Conservation (phyloP, 768 basidiomycete genomes). For the Suillus americanus region DNA sequence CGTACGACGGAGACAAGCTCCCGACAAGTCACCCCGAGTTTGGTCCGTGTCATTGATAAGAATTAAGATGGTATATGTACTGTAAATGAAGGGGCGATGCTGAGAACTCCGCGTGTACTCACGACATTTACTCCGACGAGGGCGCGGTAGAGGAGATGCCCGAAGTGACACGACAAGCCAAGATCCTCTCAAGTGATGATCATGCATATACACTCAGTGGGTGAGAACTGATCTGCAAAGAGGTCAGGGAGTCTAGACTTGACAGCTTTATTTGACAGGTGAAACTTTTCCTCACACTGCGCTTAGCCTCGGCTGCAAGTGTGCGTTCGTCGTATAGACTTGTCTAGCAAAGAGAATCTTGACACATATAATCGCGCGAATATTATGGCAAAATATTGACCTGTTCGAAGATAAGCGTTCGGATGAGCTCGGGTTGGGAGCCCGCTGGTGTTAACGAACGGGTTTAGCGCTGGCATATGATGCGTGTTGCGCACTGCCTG, state of each 20-base stretch:
- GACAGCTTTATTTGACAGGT: background rate
- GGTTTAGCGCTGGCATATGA: background rate
- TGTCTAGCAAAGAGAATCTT: background rate
- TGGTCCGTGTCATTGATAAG: background rate
- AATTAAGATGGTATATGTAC: background rate
- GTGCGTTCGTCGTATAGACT: background rate
- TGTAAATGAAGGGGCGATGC: background rate
- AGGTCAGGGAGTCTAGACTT: background rate
- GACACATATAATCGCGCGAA: background rate
- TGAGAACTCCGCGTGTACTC: background rate
- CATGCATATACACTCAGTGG: background rate
- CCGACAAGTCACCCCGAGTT: background rate
- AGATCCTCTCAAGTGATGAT: background rate
- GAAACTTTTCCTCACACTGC: background rate
- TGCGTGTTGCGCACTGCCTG: background rate
- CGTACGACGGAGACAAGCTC: background rate
- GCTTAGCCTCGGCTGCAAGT: too few relatives aligned
- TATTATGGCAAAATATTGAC: background rate
- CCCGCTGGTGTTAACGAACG: background rate
- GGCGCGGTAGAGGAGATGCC: background rate
- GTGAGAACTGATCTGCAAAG: slow-evolving; percentile 10
- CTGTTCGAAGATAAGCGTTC: slow-evolving; percentile 15
- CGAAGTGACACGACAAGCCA: background rate
- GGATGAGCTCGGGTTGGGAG: slow-evolving; percentile 19
- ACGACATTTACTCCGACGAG: background rate